Evolutionary conservation across 441 rosid genomes (phyloP).

Genomic region (Bruguiera hainesii): DNA sequence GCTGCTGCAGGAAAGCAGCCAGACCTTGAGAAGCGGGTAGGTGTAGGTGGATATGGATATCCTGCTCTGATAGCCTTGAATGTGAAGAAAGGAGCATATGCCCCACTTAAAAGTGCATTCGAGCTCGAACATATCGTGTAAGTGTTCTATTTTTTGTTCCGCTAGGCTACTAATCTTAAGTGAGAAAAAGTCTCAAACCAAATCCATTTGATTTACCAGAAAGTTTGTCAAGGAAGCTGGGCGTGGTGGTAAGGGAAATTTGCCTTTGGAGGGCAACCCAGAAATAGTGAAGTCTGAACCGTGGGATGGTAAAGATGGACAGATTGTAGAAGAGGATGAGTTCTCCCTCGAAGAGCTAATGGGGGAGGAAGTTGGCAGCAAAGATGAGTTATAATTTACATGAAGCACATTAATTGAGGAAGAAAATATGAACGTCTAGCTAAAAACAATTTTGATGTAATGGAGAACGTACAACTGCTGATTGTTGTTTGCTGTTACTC

Average conservation of each 20-base stretch:
- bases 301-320: constrained; percentile 98
- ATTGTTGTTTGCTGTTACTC: too few species aligned
- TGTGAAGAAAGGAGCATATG: constrained; percentile 86
- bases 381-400: constrained; percentile 19
- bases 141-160: constrained; percentile 28
- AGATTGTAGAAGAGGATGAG: constrained; percentile 81
- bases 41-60: constrained; percentile 96
- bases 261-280: constrained; percentile 63
- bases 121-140: constrained; percentile 78
- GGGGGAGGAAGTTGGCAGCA: constrained; percentile 56
- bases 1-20: constrained; percentile 89
- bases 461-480: too few species aligned
- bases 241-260: constrained; percentile 88
- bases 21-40: constrained; percentile 78
- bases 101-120: constrained; percentile 94
- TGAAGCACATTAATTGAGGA: background rate
- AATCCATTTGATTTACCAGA: constrained; percentile 34
- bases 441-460: too few species aligned
- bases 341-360: constrained; percentile 96
- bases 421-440: too few species aligned
- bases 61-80: constrained; percentile 97
- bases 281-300: constrained; percentile 55
- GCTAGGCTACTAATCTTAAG: background rate
- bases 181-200: background rate
- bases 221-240: constrained; percentile 97